These are phyloP conservation scores for Aspergillus sp. DNA, from an alignment of 2,329 filamentous ascomycete species.

Conservation along the genomic window DNA sequence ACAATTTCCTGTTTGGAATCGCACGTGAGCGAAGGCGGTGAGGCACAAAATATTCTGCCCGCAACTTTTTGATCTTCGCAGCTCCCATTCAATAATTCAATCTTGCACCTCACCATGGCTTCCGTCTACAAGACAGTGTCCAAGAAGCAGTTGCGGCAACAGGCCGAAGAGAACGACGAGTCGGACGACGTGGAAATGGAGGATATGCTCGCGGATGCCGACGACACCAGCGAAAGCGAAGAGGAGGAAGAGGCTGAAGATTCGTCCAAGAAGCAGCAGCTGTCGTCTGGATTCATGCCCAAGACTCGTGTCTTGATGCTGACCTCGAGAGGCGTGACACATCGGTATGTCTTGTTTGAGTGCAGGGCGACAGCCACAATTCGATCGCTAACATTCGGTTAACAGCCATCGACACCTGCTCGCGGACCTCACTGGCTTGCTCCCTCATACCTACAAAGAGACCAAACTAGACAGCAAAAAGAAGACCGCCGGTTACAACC, in stretches of 20 bases:
- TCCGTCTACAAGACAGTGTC: conserved; percentile 67
- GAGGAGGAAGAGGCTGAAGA: conserved; percentile 26
- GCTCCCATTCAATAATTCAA: conserved; percentile 7
- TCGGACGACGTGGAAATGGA: conserved; percentile 32
- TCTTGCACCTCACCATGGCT: conserved; percentile 45
- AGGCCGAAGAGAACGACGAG: conserved; percentile 41
- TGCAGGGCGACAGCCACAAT: neutral
- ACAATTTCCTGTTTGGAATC: too few species aligned
- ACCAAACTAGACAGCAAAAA: conserved; percentile 96
- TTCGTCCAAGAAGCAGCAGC: conserved; percentile 23
- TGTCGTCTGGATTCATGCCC: conserved; percentile 30
- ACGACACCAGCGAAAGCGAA: conserved; percentile 31
- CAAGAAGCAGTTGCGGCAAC: conserved; percentile 42
- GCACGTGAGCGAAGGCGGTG: conserved; percentile 18
- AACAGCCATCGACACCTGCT: conserved; percentile 82
- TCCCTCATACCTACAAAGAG: conserved; percentile 89
- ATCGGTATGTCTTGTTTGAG: conserved; percentile 48
- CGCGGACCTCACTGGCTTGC: conserved; percentile 75
- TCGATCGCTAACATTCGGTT: conserved; percentile 1
- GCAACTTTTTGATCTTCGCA: conserved; percentile 18
- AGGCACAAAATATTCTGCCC: conserved; percentile 29
- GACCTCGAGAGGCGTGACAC: conserved; percentile 85
- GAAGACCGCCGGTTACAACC: conserved; percentile 51
- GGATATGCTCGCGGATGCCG: conserved; percentile 25
- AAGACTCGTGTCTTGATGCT: conserved; percentile 69